Conservation (phyloP, 805 yeast species). For the Starmerella stigmatis region DNA sequence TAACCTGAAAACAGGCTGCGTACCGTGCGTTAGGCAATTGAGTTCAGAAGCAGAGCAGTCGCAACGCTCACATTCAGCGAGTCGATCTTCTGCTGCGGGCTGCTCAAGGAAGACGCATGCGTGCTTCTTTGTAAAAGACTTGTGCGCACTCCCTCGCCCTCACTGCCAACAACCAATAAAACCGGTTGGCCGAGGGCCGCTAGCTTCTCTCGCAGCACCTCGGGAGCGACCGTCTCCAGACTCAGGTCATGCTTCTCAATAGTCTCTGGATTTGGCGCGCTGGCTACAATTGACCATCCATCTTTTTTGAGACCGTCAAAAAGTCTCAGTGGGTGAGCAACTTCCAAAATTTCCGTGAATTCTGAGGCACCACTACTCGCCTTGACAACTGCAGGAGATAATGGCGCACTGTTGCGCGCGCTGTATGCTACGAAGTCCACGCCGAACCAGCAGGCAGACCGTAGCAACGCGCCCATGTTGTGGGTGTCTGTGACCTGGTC, state of each 20-base stretch:
- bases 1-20: background rate
- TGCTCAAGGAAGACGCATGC: constrained; percentile 23
- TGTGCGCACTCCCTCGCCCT: constrained; percentile 72
- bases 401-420: constrained; percentile 56
- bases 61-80: constrained; percentile 88
- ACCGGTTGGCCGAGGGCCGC: constrained; percentile 44
- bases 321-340: constrained; percentile 50
- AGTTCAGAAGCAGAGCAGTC: constrained; percentile 50
- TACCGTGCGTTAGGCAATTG: background rate
- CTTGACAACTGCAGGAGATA: constrained; percentile 70
- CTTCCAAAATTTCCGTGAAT: constrained; percentile 49
- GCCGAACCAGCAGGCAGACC: constrained; percentile 74
- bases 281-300: constrained; percentile 65
- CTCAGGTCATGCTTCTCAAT: constrained; percentile 26
- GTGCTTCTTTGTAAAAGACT: constrained; percentile 39
- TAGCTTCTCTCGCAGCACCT: constrained; percentile 33
- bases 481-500: constrained; percentile 83
- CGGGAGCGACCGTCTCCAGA: constrained; percentile 27
- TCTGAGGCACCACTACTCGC: constrained; percentile 82
- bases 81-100: constrained; percentile 40
- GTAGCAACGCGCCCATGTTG: constrained; percentile 70
- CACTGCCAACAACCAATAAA: constrained; percentile 71
- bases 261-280: constrained; percentile 36
- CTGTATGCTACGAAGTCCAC: constrained; percentile 69
- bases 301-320: constrained; percentile 44